Percentiles rank a stretch among this genome's conserved stretches.
phyloP scores from a whole-genome alignment of 768 basidiomycete species.

The Suillus subluteus region DNA sequence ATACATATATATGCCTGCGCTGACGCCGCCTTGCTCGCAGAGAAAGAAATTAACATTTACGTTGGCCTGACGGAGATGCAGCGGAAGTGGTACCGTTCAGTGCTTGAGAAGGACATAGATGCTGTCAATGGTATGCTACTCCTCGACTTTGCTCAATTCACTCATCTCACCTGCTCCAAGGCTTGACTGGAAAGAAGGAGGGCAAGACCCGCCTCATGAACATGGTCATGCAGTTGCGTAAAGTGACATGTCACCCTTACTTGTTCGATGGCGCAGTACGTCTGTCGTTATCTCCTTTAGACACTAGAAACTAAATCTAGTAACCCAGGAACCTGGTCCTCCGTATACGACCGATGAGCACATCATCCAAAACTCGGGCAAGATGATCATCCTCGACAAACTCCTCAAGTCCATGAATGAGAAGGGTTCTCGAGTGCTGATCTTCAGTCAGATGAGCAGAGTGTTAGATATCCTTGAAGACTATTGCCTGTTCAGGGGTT shows the following conservation, averaged over 20 bases:
- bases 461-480: constrained; percentile 97
- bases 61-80: constrained; percentile 98
- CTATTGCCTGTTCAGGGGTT: constrained; percentile 89
- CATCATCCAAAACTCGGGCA: constrained; percentile 90
- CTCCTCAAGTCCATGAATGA: constrained; percentile 84
- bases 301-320: background rate
- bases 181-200: constrained; percentile 95
- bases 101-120: constrained; percentile 97
- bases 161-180: constrained; percentile 38
- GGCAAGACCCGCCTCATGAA: constrained; percentile 98
- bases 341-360: constrained; percentile 99
- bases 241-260: constrained; percentile 90
- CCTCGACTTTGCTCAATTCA: background rate
- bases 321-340: constrained; percentile 85
- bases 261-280: constrained; percentile 89
- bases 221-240: constrained; percentile 97
- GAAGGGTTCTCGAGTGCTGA: constrained; percentile 93
- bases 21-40: constrained; percentile 39
- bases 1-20: background rate
- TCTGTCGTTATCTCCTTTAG: constrained; percentile 12
- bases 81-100: constrained; percentile 94
- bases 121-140: constrained; percentile 83
- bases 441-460: constrained; percentile 99
- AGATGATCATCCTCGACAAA: constrained; percentile 98
- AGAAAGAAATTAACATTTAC: constrained; percentile 99